Percentiles rank a stretch among this genome's conserved stretches.
Conservation (phyloP, 805 yeast species). For the Limtongia smithiae region DNA sequence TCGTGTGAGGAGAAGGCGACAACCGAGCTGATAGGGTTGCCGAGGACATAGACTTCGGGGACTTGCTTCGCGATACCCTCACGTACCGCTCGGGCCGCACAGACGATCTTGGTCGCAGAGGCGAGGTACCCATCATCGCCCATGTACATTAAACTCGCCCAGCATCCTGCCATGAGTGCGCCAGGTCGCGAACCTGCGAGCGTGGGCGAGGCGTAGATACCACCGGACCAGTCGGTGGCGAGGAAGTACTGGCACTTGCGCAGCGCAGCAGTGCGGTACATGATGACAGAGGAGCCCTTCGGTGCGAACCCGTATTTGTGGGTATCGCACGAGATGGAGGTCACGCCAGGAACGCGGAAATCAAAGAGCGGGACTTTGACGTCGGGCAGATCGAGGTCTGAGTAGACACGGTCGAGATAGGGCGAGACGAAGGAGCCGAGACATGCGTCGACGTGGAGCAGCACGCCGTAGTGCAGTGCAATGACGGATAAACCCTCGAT, state of each 20-base stretch:
- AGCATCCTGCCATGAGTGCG: slow-evolving; percentile 94
- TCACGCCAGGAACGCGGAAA: slow-evolving; percentile 82
- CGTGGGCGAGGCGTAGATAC: slow-evolving; percentile 93
- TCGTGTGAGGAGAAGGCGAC: slow-evolving; percentile 63
- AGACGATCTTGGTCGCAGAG: slow-evolving; percentile 63
- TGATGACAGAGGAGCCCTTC: slow-evolving; percentile 86
- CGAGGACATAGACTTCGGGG: slow-evolving; percentile 64
- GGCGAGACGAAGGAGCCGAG: slow-evolving; percentile 89
- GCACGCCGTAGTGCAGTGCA: slow-evolving; percentile 66
- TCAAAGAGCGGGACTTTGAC: slow-evolving; percentile 59
- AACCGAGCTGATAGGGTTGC: slow-evolving; percentile 83
- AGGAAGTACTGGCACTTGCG: slow-evolving; percentile 82
- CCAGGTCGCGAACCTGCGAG: slow-evolving; percentile 97
- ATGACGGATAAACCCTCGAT: slow-evolving; percentile 65
- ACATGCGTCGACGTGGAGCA: slow-evolving; percentile 94
- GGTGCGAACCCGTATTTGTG: slow-evolving; percentile 99
- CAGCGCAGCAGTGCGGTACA: slow-evolving; percentile 70
- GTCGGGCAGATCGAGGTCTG: slow-evolving; percentile 34
- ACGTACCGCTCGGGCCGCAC: slow-evolving; percentile 59
- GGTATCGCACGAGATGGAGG: slow-evolving; percentile 98
- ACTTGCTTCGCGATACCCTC: slow-evolving; percentile 44
- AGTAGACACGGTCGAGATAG: slow-evolving; percentile 65
- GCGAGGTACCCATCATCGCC: slow-evolving; percentile 80
- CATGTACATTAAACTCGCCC: slow-evolving; percentile 83
- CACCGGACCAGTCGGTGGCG: slow-evolving; percentile 86